Percentiles rank a stretch among this genome's conserved stretches.
Evolutionary conservation across 2,329 filamentous ascomycete species (phyloP).

Genomic region (Aureobasidium sp.): DNA sequence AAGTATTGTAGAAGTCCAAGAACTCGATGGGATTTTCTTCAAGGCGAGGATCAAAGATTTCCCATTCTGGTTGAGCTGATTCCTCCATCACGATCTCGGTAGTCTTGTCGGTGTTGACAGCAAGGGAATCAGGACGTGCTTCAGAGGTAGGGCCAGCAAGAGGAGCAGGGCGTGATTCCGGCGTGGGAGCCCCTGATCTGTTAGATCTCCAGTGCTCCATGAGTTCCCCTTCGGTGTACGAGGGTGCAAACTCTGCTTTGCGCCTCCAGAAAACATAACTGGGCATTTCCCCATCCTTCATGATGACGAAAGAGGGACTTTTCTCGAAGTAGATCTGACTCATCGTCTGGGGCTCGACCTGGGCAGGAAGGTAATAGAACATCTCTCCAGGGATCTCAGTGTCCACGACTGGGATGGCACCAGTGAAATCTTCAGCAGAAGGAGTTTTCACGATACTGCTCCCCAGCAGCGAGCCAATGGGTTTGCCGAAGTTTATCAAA

Average conservation of each 20-base stretch:
- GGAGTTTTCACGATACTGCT: background rate
- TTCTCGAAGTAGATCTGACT: background rate
- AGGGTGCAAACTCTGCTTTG: background rate
- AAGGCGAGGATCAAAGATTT: slow-evolving; percentile 11
- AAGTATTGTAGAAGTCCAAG: slow-evolving; percentile 15
- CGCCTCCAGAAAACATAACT: slow-evolving; percentile 9
- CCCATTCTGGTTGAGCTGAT: background rate
- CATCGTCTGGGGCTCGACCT: background rate
- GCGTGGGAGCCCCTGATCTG: slow-evolving; percentile 2
- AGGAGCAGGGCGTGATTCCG: background rate
- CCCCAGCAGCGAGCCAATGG: background rate
- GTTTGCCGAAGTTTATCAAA: background rate
- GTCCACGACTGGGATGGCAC: slow-evolving; percentile 4
- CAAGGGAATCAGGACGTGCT: background rate
- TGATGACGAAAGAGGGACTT: background rate
- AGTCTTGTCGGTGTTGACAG: background rate
- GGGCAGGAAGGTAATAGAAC: slow-evolving; percentile 4
- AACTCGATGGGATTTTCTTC: slow-evolving; percentile 16
- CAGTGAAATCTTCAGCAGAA: background rate
- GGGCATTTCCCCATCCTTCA: slow-evolving; percentile 7
- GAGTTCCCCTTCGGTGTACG: background rate
- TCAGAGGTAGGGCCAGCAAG: background rate
- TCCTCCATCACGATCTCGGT: background rate
- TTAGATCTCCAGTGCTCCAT: background rate
- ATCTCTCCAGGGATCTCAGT: background rate